Percentiles rank a stretch among this genome's conserved stretches.
These are phyloP conservation scores for Leptographium lundbergii DNA, from an alignment of 2,329 filamentous ascomycete species.

Conservation along the genomic window DNA sequence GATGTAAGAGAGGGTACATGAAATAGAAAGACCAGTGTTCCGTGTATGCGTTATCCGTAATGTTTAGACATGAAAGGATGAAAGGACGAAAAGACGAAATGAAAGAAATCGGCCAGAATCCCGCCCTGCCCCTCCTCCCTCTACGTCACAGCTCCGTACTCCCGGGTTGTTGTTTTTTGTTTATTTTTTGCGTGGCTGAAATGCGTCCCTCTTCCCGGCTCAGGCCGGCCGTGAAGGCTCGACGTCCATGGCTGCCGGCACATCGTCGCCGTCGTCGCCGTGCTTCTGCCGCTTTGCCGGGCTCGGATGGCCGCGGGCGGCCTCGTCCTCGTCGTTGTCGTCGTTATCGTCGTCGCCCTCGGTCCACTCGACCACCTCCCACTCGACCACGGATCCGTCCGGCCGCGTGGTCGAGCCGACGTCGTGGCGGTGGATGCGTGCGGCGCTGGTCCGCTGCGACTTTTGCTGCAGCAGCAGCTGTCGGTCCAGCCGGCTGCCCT, in stretches of 20 bases:
- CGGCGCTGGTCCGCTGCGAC: constrained; percentile 32
- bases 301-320: constrained; percentile 17
- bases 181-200: neutral
- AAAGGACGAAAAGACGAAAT: neutral
- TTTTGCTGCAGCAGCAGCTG: constrained; percentile 41
- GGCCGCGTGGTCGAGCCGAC: constrained; percentile 24
- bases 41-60: neutral
- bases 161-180: neutral
- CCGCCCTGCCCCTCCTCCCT: neutral
- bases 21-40: neutral
- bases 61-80: neutral
- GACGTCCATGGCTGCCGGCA: constrained; percentile 9
- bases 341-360: constrained; percentile 23
- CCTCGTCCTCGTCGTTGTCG: neutral
- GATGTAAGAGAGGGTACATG: neutral
- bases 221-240: constrained; percentile 2
- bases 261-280: constrained; percentile 22
- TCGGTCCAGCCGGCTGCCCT: constrained; percentile 60
- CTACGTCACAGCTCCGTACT: neutral
- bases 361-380: constrained; percentile 71
- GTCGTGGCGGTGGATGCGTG: constrained; percentile 9
- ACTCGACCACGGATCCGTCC: constrained; percentile 62
- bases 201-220: neutral
- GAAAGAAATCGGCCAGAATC: neutral
- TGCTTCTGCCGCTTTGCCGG: constrained; percentile 40